A percentile compares a stretch with the other conserved stretches of the same genome.
These are phyloP conservation scores for Dentipellis sp. DNA, from an alignment of 768 basidiomycete species.

Conservation along the genomic window DNA sequence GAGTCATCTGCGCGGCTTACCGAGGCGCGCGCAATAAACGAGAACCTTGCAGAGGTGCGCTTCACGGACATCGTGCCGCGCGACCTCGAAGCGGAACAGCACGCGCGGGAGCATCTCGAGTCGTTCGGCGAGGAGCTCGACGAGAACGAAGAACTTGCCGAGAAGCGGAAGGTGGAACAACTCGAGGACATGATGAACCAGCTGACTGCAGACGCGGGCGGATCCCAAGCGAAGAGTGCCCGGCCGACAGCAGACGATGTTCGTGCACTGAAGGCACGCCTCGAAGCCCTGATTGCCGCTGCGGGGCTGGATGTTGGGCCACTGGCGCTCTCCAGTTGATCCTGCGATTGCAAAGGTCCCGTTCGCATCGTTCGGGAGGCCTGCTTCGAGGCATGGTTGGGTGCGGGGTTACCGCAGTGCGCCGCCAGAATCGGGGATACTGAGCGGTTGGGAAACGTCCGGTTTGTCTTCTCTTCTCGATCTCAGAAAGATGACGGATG, in stretches of 20 bases:
- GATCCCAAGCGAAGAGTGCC: not conserved
- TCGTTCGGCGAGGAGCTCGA: slow-evolving; percentile 22
- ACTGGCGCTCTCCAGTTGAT: not conserved
- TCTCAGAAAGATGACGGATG: too few species aligned
- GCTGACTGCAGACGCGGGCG: not conserved
- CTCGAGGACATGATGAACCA: slow-evolving; percentile 2
- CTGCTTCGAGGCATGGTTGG: too few species aligned
- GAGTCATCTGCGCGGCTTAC: slow-evolving; percentile 21
- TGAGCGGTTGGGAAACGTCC: too few species aligned
- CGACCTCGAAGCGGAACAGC: slow-evolving; percentile 71
- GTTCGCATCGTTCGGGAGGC: not conserved
- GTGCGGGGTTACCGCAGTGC: too few species aligned
- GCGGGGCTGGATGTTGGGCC: not conserved
- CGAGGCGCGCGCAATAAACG: slow-evolving; percentile 45
- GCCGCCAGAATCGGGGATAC: too few species aligned
- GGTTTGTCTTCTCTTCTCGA: too few species aligned
- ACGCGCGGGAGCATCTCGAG: slow-evolving; percentile 59
- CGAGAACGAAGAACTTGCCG: slow-evolving; percentile 5
- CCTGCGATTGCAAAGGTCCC: not conserved
- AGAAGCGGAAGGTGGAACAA: slow-evolving; percentile 3
- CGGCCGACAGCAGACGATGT: not conserved
- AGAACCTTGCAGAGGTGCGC: slow-evolving; percentile 47
- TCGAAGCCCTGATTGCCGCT: not conserved
- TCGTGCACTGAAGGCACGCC: not conserved
- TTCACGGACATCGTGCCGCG: slow-evolving; percentile 67